Evolutionary conservation across 177 flowering plant genomes (phyloP), one percentile per base, ranked within the genome.

Genomic region (Vitis hybrid): DNA sequence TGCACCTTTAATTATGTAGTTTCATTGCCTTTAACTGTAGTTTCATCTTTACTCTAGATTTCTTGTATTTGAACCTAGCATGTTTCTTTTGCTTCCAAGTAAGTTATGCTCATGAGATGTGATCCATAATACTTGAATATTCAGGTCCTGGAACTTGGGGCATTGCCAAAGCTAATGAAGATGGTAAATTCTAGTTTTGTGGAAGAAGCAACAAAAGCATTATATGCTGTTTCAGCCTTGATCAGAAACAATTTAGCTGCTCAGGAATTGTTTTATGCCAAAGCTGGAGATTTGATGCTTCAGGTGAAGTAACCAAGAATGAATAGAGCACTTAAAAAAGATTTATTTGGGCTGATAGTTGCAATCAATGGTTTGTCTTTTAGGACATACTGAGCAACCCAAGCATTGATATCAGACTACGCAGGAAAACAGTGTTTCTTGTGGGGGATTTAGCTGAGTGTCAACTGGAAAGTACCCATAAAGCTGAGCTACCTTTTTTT

Each of bases 151-250:
- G 82, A 86, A 55, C 85, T 83, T 65, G 98, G 92, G 64, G 89
- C 89, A 60, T 77, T 95, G 67, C 2, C 82, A 57, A 89, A 78
- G 75, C 80, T 95, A 64, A 77, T 91, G 82, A 74, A 73, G 80
- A 88, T 93, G 97, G 90, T 86, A 21, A 85, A 75, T 64, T 90
- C 99, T 64, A 78, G 72, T 69, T 80, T 56, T 58, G 73, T 56
- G 4, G 98, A 93, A 60, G 99, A 93, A 76, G 93, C 94, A 66
- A 79, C 66, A 51, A 95, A 90, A 81, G 97, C 96, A 59, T 81
- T 93, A 60, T 93, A 82, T 91, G 96, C 97, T 75, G 82, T 95
- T 81, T 91, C 99, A 67, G 86, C 93, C 13, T 72, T 95, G 79
- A 82, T 90, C 72, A 78, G 97, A 57, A 90, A 88, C 73, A 93